Evolutionary conservation across 2,329 filamentous ascomycete species (phyloP).

Genomic region (Pseudophaeomoniella oleicola): DNA sequence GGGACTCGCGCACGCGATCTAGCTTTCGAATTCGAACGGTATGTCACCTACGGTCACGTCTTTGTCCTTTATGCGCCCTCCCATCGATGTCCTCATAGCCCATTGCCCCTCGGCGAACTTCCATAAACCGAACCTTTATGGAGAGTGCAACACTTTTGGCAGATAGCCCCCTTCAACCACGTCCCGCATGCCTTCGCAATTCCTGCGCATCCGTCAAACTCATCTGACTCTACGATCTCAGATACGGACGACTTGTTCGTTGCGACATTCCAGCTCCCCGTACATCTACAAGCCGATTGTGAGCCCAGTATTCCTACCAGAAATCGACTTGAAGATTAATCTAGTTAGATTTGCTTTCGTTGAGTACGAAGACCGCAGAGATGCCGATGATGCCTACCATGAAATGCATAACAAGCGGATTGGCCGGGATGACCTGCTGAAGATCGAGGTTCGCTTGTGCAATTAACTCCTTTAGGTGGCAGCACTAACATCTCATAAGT

Average conservation of each 20-base stretch:
- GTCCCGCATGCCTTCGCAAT: too few species aligned
- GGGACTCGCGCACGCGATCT: slow-evolving; percentile 97
- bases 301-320: slow-evolving; percentile 31
- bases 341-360: slow-evolving; percentile 76
- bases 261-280: slow-evolving; percentile 96
- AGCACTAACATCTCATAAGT: slow-evolving; percentile 40
- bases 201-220: slow-evolving; percentile 4
- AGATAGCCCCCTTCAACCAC: too few species aligned
- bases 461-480: background rate
- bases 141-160: too few species aligned
- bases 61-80: too few species aligned
- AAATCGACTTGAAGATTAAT: slow-evolving; percentile 22
- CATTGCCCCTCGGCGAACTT: too few species aligned
- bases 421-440: slow-evolving; percentile 84
- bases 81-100: too few species aligned
- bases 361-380: slow-evolving; percentile 95
- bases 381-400: slow-evolving; percentile 97
- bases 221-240: slow-evolving; percentile 38
- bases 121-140: too few species aligned
- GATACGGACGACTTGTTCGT: slow-evolving; percentile 92
- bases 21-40: slow-evolving; percentile 99
- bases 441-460: slow-evolving; percentile 67
- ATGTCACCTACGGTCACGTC: too few species aligned
- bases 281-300: slow-evolving; percentile 89
- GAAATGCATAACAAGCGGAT: slow-evolving; percentile 99